Percentiles rank a stretch among this genome's conserved stretches.
These are phyloP conservation scores for Colletotrichum liaoningense DNA, from an alignment of 2,329 filamentous ascomycete genomes.

Conservation along the genomic window DNA sequence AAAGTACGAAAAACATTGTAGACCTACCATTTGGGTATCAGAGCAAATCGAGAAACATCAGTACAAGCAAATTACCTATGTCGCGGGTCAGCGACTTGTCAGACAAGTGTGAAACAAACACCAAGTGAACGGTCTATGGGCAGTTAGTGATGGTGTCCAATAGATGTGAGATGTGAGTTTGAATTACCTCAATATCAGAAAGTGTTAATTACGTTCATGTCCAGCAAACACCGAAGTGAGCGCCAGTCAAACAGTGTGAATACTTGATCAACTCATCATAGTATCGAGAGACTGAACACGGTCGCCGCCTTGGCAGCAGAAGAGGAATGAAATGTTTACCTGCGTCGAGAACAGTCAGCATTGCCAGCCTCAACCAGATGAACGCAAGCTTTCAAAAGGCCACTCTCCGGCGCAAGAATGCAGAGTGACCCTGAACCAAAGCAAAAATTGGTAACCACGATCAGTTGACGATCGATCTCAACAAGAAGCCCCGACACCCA, in stretches of 20 bases:
- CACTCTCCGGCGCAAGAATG: background rate
- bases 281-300: slow-evolving; percentile 32
- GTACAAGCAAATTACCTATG: slow-evolving; percentile 33
- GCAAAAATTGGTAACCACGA: slow-evolving; percentile 45
- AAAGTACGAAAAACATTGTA: background rate
- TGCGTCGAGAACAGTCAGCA: slow-evolving; percentile 32
- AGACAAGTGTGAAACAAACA: background rate
- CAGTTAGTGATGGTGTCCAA: background rate
- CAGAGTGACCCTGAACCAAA: background rate
- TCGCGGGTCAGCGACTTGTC: slow-evolving; percentile 20
- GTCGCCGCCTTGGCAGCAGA: slow-evolving; percentile 16
- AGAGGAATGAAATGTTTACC: slow-evolving; percentile 40
- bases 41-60: background rate
- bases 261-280: slow-evolving; percentile 64
- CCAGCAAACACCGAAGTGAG: slow-evolving; percentile 51
- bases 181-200: slow-evolving; percentile 63
- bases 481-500: slow-evolving; percentile 66
- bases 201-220: slow-evolving; percentile 65
- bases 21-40: slow-evolving; percentile 18
- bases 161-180: background rate
- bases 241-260: slow-evolving; percentile 71
- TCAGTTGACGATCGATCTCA: slow-evolving; percentile 75
- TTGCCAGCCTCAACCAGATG: slow-evolving; percentile 1
- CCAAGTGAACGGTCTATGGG: background rate
- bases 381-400: slow-evolving; percentile 1